phyloP scores from a whole-genome alignment of 2,329 filamentous ascomycete genomes.

The Fusarium sulawesiense region DNA sequence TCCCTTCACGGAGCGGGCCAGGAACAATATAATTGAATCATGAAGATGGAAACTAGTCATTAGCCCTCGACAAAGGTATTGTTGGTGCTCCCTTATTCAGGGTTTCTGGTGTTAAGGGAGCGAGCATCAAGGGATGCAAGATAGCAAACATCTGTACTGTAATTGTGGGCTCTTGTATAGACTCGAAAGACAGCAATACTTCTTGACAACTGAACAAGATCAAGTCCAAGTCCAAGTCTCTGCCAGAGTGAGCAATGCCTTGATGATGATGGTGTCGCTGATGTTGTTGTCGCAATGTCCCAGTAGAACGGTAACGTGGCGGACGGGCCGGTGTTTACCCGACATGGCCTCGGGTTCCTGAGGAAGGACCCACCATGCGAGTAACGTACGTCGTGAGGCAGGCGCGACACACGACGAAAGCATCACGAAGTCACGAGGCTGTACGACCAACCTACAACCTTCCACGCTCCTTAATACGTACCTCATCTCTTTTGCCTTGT shows the following conservation, averaged over 20 bases:
- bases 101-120: conserved; percentile 14
- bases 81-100: conserved; percentile 28
- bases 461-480: conserved; percentile 29
- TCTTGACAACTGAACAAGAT: background rate
- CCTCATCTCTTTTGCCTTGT: background rate
- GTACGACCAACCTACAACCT: conserved; percentile 31
- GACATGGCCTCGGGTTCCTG: conserved; percentile 30
- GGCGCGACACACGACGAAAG: conserved; percentile 37
- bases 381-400: conserved; percentile 42
- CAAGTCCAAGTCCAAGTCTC: background rate
- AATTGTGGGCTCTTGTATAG: background rate
- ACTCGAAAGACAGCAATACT: background rate
- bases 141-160: background rate
- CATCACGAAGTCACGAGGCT: conserved; percentile 36
- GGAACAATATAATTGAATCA: background rate
- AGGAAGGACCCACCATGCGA: conserved; percentile 43
- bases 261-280: background rate
- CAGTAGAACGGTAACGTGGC: conserved; percentile 29
- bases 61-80: conserved; percentile 2
- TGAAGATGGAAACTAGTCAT: conserved; percentile 9
- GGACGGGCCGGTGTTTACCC: conserved; percentile 45
- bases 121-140: conserved; percentile 5
- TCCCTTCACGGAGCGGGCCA: conserved; percentile 21
- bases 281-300: conserved; percentile 23
- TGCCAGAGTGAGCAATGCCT: background rate